These are phyloP conservation scores for Biscutella laevigata DNA, from an alignment of 441 rosid species.

Conservation along the genomic window DNA sequence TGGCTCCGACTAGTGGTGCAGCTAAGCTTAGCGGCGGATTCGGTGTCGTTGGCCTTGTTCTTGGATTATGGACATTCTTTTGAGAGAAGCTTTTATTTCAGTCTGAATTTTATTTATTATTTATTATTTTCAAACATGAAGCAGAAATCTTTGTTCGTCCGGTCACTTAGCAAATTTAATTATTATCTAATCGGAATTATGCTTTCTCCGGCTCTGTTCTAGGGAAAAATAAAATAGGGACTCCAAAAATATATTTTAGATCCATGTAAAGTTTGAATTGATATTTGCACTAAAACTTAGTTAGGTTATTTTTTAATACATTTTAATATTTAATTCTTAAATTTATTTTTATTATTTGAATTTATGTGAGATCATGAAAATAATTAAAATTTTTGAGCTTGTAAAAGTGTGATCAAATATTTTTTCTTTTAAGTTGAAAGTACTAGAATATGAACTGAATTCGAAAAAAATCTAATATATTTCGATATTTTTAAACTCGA, in stretches of 20 bases:
- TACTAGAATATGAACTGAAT: too few species aligned
- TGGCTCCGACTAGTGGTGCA: constrained; percentile 43
- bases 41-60: constrained; percentile 9
- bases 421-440: too few species aligned
- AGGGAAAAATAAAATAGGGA: too few species aligned
- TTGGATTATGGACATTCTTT: constrained; percentile 19
- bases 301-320: too few species aligned
- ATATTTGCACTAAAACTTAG: too few species aligned
- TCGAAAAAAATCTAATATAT: too few species aligned
- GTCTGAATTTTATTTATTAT: constrained; percentile 27
- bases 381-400: too few species aligned
- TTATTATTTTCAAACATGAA: not conserved
- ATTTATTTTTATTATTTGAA: too few species aligned
- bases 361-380: too few species aligned
- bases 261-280: not conserved
- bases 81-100: constrained; percentile 22
- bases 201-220: not conserved
- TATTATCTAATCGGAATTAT: not conserved
- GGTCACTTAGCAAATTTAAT: constrained; percentile 2
- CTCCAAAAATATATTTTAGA: not conserved
- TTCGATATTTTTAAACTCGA: too few species aligned
- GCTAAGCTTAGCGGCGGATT: constrained; percentile 7
- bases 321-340: too few species aligned
- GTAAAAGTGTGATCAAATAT: too few species aligned
- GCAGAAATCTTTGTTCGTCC: constrained; percentile 3